A percentile compares a stretch with the other conserved stretches of the same genome.
Evolutionary conservation across 805 yeast species (phyloP).

Genomic region (Pichia paraexigua): DNA sequence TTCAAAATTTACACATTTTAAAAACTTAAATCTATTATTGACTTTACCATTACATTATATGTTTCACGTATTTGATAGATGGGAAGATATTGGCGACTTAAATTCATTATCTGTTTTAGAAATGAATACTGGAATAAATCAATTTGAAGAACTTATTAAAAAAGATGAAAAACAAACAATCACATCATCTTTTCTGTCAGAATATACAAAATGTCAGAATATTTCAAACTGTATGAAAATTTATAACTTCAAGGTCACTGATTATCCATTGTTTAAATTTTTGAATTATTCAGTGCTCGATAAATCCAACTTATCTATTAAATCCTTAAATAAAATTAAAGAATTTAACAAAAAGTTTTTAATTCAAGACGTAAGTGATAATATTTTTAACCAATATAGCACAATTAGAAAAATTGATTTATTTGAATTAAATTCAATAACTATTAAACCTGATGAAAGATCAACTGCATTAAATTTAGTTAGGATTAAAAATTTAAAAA

Average conservation of each 20-base stretch:
- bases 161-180: background rate
- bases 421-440: background rate
- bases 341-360: conserved; percentile 3
- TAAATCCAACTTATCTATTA: background rate
- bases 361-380: background rate
- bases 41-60: conserved; percentile 1
- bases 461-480: background rate
- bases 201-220: background rate
- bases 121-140: background rate
- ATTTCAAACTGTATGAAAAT: conserved; percentile 3
- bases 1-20: background rate
- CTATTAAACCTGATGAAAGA: background rate
- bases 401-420: background rate
- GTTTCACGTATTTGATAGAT: background rate
- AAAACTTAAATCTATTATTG: background rate
- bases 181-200: background rate
- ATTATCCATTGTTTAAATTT: background rate
- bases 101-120: background rate
- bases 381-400: background rate
- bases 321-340: background rate
- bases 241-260: background rate
- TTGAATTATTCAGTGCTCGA: too few relatives aligned
- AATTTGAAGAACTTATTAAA: background rate
- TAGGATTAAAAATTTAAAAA: background rate
- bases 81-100: conserved; percentile 5